These are phyloP conservation scores for Penicillium odoratum DNA, from an alignment of 495 filamentous ascomycete genomes.

Conservation along the genomic window DNA sequence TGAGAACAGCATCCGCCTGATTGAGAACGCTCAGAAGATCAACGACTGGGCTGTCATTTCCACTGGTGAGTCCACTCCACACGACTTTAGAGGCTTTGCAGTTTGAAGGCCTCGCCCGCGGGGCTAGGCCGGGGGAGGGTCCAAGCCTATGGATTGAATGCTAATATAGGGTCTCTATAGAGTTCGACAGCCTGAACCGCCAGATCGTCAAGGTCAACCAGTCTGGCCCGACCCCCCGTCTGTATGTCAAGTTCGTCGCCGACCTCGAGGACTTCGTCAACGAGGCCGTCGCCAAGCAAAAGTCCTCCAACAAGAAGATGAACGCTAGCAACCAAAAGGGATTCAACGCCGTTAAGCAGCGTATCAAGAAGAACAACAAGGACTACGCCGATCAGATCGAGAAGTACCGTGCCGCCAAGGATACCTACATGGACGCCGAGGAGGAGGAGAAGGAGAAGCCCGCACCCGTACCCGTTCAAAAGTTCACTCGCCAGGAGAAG, in stretches of 20 bases:
- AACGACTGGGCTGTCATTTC: conserved; percentile 94
- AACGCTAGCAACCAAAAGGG: conserved; percentile 92
- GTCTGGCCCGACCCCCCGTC: conserved; percentile 75
- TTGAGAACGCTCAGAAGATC: conserved; percentile 96
- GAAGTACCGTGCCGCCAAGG: conserved; percentile 79
- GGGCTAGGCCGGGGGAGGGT: not conserved
- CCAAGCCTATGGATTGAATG: conserved; percentile 6
- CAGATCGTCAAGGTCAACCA: conserved; percentile 77
- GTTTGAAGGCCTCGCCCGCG: not conserved
- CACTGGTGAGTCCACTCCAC: conserved; percentile 59
- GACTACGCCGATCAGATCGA: conserved; percentile 87
- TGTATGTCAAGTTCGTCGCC: conserved; percentile 89
- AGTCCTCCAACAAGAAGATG: conserved; percentile 96
- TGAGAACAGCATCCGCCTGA: conserved; percentile 80
- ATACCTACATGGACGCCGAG: conserved; percentile 82
- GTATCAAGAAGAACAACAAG: conserved; percentile 97
- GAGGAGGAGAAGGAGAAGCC: conserved; percentile 64
- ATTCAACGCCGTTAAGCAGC: conserved; percentile 94
- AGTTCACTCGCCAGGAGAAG: conserved; percentile 42
- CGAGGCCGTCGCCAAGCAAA: conserved; percentile 90
- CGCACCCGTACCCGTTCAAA: conserved; percentile 33
- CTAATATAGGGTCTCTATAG: conserved; percentile 45
- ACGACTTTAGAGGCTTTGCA: not conserved
- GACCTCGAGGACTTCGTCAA: conserved; percentile 96
- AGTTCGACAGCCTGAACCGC: conserved; percentile 97